A percentile compares a stretch with the other conserved stretches of the same genome.
Evolutionary conservation across 371 early-diverging fungal species (phyloP).

Genomic region (Rhizopus arrhizus): DNA sequence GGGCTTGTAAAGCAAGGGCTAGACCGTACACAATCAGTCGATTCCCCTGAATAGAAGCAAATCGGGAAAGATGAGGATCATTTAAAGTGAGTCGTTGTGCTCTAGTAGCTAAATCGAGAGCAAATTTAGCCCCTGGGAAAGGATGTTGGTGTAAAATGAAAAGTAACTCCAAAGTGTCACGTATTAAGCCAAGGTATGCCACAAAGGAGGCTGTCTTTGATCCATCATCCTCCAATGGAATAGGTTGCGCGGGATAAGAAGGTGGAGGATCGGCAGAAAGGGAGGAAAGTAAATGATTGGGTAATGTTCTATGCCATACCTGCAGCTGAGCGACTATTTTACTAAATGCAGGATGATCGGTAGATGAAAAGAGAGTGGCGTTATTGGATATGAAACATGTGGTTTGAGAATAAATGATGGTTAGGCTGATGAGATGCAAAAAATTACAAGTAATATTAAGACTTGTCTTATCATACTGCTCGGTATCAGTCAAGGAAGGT

Average conservation of each 20-base stretch:
- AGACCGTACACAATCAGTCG: conserved; percentile 23
- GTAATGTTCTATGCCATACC: conserved; percentile 13
- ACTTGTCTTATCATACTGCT: conserved; percentile 25
- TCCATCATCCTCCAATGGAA: not conserved
- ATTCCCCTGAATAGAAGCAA: conserved; percentile 25
- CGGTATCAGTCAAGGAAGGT: conserved; percentile 24
- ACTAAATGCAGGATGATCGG: conserved; percentile 5
- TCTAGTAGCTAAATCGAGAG: conserved; percentile 7
- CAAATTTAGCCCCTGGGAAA: not conserved
- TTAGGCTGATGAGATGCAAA: conserved; percentile 16
- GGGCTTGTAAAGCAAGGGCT: conserved; percentile 20
- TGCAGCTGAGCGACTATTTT: conserved; percentile 9
- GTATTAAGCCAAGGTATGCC: conserved; percentile 20
- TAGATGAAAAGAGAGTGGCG: conserved; percentile 3
- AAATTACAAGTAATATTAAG: conserved; percentile 20
- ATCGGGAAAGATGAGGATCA: conserved; percentile 9
- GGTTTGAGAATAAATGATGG: conserved; percentile 15
- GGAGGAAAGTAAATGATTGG: conserved; percentile 2
- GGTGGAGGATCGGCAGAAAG: conserved; percentile 3
- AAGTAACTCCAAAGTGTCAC: conserved; percentile 15
- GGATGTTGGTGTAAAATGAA: conserved; percentile 11
- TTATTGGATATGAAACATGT: conserved; percentile 18
- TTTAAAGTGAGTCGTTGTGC: conserved; percentile 10
- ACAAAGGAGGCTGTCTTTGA: conserved; percentile 11
- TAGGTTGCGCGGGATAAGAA: not conserved